phyloP scores from a whole-genome alignment of 2,329 filamentous ascomycete species.

The Penicillium sp. region DNA sequence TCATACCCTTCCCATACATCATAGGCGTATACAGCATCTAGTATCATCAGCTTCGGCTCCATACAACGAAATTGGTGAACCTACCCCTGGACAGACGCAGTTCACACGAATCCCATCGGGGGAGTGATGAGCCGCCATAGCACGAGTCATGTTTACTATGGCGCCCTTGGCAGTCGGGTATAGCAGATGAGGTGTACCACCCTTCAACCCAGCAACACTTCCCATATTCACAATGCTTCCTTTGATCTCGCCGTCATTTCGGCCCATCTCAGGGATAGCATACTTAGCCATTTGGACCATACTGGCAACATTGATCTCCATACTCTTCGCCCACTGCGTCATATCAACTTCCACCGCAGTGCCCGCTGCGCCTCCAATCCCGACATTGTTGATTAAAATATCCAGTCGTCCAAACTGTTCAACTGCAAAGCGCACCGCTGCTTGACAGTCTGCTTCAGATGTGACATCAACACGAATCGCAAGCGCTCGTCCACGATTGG shows the following conservation, averaged over 20 bases:
- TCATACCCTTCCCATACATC: constrained; percentile 54
- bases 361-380: constrained; percentile 57
- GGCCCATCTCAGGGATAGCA: constrained; percentile 59
- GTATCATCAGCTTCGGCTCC: background rate
- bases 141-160: constrained; percentile 56
- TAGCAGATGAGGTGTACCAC: constrained; percentile 53
- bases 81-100: constrained; percentile 52
- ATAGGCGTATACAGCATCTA: constrained; percentile 56
- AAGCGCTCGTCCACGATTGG: constrained; percentile 35
- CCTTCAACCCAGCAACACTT: constrained; percentile 53
- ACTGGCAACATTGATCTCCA: constrained; percentile 62
- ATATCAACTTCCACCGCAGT: constrained; percentile 62
- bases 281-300: constrained; percentile 66
- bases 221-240: constrained; percentile 55
- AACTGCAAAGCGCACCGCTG: constrained; percentile 38
- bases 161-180: constrained; percentile 56
- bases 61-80: background rate
- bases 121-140: constrained; percentile 57
- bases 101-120: constrained; percentile 53
- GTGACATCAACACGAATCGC: constrained; percentile 54
- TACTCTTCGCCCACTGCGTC: constrained; percentile 54
- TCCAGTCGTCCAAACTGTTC: constrained; percentile 56
- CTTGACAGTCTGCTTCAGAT: constrained; percentile 50
- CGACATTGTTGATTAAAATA: constrained; percentile 65
- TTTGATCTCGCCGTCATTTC: constrained; percentile 48